Evolutionary conservation across 768 basidiomycete species (phyloP).

Genomic region (Cystofilobasidium ferigula): DNA sequence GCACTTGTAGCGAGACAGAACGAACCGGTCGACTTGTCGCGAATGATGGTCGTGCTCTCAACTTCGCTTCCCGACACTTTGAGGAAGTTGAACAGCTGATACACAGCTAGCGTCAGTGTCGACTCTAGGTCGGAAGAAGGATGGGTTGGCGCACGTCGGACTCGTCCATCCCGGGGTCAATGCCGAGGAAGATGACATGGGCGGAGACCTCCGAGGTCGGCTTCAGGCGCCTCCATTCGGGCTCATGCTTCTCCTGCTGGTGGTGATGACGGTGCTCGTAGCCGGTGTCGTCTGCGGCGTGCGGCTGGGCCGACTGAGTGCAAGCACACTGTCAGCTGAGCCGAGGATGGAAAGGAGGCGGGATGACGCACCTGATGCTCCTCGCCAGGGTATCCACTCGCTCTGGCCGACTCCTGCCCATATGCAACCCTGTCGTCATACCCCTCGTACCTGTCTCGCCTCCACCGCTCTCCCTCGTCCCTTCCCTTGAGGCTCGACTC

Average conservation of each 20-base stretch:
- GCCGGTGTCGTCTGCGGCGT: no score
- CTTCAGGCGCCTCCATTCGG: no score
- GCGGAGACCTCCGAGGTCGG: slow-evolving; percentile 14
- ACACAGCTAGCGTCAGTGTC: not conserved
- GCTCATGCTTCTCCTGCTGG: not conserved
- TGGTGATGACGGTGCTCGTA: not conserved
- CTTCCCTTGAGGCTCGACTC: no score
- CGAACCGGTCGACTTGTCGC: slow-evolving; percentile 87
- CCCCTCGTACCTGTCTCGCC: no score
- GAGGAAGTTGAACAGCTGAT: slow-evolving; percentile 23
- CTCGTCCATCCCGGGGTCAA: slow-evolving; percentile 86
- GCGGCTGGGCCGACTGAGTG: no score
- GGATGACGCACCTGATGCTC: no score
- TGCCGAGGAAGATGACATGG: slow-evolving; percentile 92
- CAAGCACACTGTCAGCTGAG: no score
- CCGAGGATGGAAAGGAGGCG: no score
- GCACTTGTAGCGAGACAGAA: not conserved
- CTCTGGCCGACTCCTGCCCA: no score
- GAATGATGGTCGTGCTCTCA: slow-evolving; percentile 64
- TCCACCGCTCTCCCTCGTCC: no score
- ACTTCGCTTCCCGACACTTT: slow-evolving; percentile 30
- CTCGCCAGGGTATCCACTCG: no score
- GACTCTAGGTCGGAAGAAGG: not conserved
- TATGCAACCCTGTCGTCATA: no score
- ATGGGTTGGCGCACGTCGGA: slow-evolving; percentile 60